Base-by-base conservation (phyloP, 257 asterid genomes). In the Primulina tabacum region DNA sequence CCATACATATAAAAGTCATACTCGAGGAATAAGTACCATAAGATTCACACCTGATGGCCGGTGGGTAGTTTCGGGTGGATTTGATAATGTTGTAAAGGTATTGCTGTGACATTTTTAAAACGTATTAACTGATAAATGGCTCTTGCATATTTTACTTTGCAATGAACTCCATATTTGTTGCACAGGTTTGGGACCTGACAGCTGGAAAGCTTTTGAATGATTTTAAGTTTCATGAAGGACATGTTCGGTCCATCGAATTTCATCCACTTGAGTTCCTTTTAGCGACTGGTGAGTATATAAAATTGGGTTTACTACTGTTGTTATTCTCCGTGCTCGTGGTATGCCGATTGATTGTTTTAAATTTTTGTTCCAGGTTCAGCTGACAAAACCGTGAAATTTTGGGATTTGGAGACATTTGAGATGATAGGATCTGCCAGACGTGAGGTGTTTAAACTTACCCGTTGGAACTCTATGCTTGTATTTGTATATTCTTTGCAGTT, bases 361-460 rank as follows among this genome's bases (percentile, higher is more conserved):
- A 65, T 64, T 30, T 76, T 24, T 61, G 16, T 76, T 83, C 73
- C 88, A 94, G 99, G 99, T 80, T 94, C 99, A 43, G 99, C 97
- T 12, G 99, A 94, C 81, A 87, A 86, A 77, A 91, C 97, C 50
- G 95, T 94, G 30, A 89, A 94, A 72, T 94, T 94, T 81, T 94
- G 99, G 99, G 99, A 94, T 84, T 81, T 94, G 80, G 99, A 94
- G 86, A 94, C 97, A 53, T 94, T 94, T 81, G 99, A 94, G 87
- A 83, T 94, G 96, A 94, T 91, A 80, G 99, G 97, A 80, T 89
- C 99, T 69, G 83, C 96, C 71, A 81, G 88, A 74, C 88, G 89
- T 72, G 97, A 94, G 97, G 99, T 94, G 79, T 65, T 60, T 65
- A 60, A 70, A 72, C 52, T 33, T 61, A 65, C 68, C 77, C 73